phyloP scores from a whole-genome alignment of 352 stramenopile species.

The Halophytophthora batemanensis region DNA sequence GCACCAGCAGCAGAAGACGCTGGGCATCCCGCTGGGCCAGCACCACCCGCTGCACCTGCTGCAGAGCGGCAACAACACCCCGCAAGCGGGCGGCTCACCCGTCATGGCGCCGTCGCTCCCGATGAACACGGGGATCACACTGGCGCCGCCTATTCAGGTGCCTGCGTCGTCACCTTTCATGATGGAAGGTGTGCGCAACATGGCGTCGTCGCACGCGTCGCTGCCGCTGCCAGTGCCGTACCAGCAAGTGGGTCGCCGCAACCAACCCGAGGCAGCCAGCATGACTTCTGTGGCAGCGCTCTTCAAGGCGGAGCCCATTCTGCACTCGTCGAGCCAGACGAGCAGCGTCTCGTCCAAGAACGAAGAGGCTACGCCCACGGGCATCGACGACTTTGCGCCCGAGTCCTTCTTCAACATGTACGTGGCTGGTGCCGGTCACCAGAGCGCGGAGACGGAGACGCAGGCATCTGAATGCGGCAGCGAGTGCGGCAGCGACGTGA shows the following conservation, averaged over 20 bases:
- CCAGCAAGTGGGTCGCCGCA: conserved; percentile 2
- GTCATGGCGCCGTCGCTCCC: neutral
- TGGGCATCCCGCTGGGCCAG: conserved; percentile 31
- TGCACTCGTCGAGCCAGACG: neutral
- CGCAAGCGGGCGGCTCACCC: neutral
- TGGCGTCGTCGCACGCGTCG: conserved; percentile 8
- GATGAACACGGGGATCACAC: conserved; percentile 1
- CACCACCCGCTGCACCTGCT: conserved; percentile 37
- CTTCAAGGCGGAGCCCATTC: conserved; percentile 1
- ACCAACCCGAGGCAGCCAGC: neutral
- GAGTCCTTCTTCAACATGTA: conserved; percentile 51
- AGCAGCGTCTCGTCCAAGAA: conserved; percentile 1
- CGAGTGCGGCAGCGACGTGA: conserved; percentile 29
- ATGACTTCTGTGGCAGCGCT: neutral
- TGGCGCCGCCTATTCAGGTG: conserved; percentile 46
- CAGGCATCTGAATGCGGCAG: conserved; percentile 10
- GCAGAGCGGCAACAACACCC: neutral
- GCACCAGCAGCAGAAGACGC: conserved; percentile 74
- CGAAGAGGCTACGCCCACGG: conserved; percentile 41
- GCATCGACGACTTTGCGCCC: conserved; percentile 59
- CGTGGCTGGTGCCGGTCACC: conserved; percentile 1
- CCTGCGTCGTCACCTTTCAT: conserved; percentile 17
- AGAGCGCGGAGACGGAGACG: conserved; percentile 5
- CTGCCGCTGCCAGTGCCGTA: conserved; percentile 20
- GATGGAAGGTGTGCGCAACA: conserved; percentile 2